These are phyloP conservation scores for Bothriochloa decipiens DNA, from an alignment of 176 grass and related monocot species.

Conservation along the genomic window DNA sequence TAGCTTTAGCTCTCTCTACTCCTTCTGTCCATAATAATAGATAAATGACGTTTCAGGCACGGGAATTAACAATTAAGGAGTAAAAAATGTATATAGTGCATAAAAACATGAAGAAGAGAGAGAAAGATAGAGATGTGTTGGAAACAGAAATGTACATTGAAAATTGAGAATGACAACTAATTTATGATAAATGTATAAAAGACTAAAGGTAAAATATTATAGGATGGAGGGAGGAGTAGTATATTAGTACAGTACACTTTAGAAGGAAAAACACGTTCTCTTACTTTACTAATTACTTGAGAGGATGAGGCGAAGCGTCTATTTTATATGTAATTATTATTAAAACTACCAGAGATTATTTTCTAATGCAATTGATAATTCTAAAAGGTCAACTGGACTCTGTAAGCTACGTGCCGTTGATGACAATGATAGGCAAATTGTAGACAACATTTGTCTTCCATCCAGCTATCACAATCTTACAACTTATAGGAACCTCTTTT, in stretches of 20 bases:
- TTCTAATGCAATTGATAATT: background rate
- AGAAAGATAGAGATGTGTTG: background rate
- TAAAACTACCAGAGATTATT: background rate
- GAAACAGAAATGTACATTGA: background rate
- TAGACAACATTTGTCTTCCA: background rate
- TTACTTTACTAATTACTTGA: background rate
- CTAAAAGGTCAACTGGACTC: background rate
- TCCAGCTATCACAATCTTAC: background rate
- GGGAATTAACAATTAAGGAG: background rate
- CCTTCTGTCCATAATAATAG: background rate
- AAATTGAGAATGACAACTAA: background rate
- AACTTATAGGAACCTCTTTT: background rate
- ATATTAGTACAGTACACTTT: background rate
- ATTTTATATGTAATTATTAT: background rate
- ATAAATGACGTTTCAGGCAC: background rate
- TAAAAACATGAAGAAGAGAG: background rate
- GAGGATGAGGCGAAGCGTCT: background rate
- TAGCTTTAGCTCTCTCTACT: background rate
- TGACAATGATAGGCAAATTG: background rate
- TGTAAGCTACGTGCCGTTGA: background rate
- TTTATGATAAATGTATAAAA: background rate
- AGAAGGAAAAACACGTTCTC: background rate
- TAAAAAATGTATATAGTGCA: background rate
- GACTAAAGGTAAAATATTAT: background rate
- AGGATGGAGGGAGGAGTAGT: no score